Base-by-base conservation (phyloP, 305 asterid species). In the Salvia sclarea region DNA sequence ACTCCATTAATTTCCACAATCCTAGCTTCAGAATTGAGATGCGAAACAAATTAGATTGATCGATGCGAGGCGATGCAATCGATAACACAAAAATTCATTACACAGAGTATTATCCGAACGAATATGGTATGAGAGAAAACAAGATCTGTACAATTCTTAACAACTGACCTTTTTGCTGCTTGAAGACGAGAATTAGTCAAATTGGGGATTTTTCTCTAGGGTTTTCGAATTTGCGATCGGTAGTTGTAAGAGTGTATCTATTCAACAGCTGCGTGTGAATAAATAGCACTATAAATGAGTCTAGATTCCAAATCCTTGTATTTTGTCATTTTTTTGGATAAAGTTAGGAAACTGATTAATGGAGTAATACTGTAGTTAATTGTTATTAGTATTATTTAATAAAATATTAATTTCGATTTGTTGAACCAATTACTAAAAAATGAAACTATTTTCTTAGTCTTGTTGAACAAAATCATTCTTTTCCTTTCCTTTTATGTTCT, bases 201-300 rank as follows among this genome's bases (percentile, higher is more conserved):
- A 37, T 59, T 64, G 47, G 68, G 30, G 62, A 9, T 33, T 60
- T 38, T 56, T 18, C 45, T 72, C 72, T 68, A 62, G 77, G 77
- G 79, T 60, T 78, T 70, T 31, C 47, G 53, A 59, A 61, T 74
- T 68, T 63, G 61, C 40, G 57, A 75, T 62, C 56, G 65, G 37
- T 14, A 54, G 24, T 33, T 10, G 31, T 6, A 25, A 0, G 0
- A 7, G 30, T 56, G 48, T 8, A 13, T 31, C 13, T 16, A 25
- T 21, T 38, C 24, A 14, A 21, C 28, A 8, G 20, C 62, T 11
- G 20, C 18, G 1, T 33, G 9, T 33, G 9, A 33, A 33, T 33
- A 1, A 33, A 33, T 5, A n/a, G n/a, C n/a, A n/a, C n/a, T n/a
- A n/a, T n/a, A n/a, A n/a, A n/a, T n/a, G n/a, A n/a, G n/a, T n/a